Conservation (phyloP, 208 protist species). For the Angomonas ambiguus region DNA sequence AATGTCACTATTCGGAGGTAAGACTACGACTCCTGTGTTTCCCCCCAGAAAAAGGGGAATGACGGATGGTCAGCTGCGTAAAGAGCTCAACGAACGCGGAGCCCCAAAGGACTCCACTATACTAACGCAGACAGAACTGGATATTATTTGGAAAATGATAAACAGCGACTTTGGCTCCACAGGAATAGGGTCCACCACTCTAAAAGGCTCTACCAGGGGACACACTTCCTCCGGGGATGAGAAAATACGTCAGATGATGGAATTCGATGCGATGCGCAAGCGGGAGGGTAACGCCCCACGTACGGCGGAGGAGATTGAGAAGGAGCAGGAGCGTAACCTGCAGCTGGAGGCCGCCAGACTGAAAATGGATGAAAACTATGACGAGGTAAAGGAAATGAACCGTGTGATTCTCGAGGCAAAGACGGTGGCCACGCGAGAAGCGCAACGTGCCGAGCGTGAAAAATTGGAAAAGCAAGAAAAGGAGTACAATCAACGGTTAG, state of each 20-base stretch:
- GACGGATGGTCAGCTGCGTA: constrained; percentile 73
- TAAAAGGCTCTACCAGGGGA: constrained; percentile 8
- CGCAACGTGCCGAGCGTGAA: constrained; percentile 82
- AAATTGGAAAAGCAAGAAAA: constrained; percentile 47
- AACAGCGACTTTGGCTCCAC: constrained; percentile 28
- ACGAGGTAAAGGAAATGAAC: constrained; percentile 94
- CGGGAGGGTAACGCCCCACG: constrained; percentile 35
- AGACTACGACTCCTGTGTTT: constrained; percentile 48
- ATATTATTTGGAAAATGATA: constrained; percentile 73
- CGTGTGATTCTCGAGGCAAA: constrained; percentile 87
- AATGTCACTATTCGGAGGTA: constrained; percentile 13
- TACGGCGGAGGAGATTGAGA: constrained; percentile 78
- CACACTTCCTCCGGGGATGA: constrained; percentile 6
- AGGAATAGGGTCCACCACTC: neutral
- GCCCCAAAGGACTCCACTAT: constrained; percentile 75
- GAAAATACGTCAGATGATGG: constrained; percentile 46
- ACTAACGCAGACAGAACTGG: constrained; percentile 77
- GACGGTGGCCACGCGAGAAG: constrained; percentile 88
- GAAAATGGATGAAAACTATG: constrained; percentile 83
- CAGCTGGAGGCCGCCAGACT: constrained; percentile 72
- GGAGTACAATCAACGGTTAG: constrained; percentile 69
- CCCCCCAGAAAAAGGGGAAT: constrained; percentile 59
- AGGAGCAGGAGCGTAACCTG: constrained; percentile 58
- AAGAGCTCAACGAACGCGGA: constrained; percentile 64
- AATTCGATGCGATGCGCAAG: constrained; percentile 67